phyloP scores from a whole-genome alignment of 257 asterid genomes.

The Lycium ferocissimum region DNA sequence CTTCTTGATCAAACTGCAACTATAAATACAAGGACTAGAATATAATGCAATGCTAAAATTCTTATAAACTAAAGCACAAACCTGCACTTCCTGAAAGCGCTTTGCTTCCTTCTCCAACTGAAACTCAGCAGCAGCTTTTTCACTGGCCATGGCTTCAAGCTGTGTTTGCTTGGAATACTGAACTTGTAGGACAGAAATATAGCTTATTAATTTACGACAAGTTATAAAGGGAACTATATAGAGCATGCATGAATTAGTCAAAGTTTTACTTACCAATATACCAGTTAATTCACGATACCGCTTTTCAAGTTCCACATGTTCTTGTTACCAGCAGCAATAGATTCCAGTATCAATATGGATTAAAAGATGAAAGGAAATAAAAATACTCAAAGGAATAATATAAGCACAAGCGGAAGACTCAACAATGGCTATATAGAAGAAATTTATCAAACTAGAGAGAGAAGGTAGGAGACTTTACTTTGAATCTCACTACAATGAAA shows the following conservation, averaged over 20 bases:
- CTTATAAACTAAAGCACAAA: slow-evolving; percentile 38
- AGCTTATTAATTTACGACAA: not conserved
- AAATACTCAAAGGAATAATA: no score
- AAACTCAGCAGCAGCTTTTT: slow-evolving; percentile 98
- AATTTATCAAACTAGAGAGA: no score
- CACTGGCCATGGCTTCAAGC: slow-evolving; percentile 93
- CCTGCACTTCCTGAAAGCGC: slow-evolving; percentile 87
- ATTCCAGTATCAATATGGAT: not conserved
- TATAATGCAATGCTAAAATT: slow-evolving; percentile 18
- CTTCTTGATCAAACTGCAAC: not conserved
- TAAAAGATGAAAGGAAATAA: no score
- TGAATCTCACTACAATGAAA: no score
- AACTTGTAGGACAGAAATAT: slow-evolving; percentile 23
- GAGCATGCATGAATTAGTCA: not conserved
- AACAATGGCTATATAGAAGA: no score
- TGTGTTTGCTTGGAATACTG: slow-evolving; percentile 99
- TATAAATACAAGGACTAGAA: not conserved
- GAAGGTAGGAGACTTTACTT: no score
- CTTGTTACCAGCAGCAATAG: slow-evolving; percentile 50
- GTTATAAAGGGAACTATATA: not conserved
- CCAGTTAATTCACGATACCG: slow-evolving; percentile 95
- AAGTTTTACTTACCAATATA: slow-evolving; percentile 63
- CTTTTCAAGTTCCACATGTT: slow-evolving; percentile 94
- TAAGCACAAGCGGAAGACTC: no score
- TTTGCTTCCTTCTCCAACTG: slow-evolving; percentile 96